Conservation (phyloP, 345 rosid genomes). For the Arabidopsis thaliana region TAIR10.1 NC_003071.7:12300501-12301000, state of each 20-base stretch:
- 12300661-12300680: constrained; percentile 86
- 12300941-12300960: constrained; percentile 77
- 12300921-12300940: constrained; percentile 64
- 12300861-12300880: constrained; percentile 83
- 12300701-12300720: constrained; percentile 72
- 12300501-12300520: constrained; percentile 85
- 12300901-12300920: constrained; percentile 64
- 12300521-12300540: constrained; percentile 86
- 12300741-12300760: constrained; percentile 87
- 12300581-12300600: constrained; percentile 74
- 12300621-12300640: constrained; percentile 79
- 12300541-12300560: constrained; percentile 77
- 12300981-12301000: constrained; percentile 75
- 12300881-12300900: constrained; percentile 87
- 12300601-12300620: constrained; percentile 73
- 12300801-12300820: constrained; percentile 54
- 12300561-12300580: constrained; percentile 82
- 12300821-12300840: constrained; percentile 53
- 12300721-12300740: constrained; percentile 79
- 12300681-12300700: constrained; percentile 72
- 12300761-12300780: constrained; percentile 57
- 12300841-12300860: constrained; percentile 53
- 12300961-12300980: constrained; percentile 85
- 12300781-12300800: constrained; percentile 56
- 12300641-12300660: constrained; percentile 80